These are phyloP conservation scores for Aspergillus tanneri DNA, from an alignment of 2,329 filamentous ascomycete genomes.

Conservation along the genomic window DNA sequence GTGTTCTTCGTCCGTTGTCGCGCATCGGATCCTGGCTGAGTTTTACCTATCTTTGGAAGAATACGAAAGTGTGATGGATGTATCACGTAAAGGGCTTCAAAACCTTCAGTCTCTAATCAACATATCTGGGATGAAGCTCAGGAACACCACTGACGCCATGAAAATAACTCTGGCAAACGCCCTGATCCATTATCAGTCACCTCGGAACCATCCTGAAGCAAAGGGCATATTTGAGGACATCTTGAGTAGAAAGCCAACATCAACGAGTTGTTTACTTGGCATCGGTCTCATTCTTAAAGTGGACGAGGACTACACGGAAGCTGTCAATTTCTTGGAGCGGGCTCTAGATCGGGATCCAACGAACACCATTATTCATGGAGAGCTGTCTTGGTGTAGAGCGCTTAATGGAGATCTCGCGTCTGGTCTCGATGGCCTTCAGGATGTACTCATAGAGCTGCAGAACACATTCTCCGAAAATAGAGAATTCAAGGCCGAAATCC, in stretches of 20 bases:
- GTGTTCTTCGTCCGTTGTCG: slow-evolving; percentile 69
- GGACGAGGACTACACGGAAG: slow-evolving; percentile 81
- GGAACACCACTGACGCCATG: slow-evolving; percentile 70
- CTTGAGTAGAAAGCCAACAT: slow-evolving; percentile 70
- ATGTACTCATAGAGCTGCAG: slow-evolving; percentile 65
- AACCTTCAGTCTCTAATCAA: slow-evolving; percentile 60
- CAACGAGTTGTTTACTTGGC: slow-evolving; percentile 80
- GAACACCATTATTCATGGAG: slow-evolving; percentile 77
- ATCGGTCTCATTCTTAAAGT: slow-evolving; percentile 91
- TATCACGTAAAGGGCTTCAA: slow-evolving; percentile 70
- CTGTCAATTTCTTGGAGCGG: slow-evolving; percentile 74
- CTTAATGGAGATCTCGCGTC: slow-evolving; percentile 71
- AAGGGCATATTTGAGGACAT: slow-evolving; percentile 82
- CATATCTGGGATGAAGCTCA: slow-evolving; percentile 67
- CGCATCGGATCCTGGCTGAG: slow-evolving; percentile 77
- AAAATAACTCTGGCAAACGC: slow-evolving; percentile 80
- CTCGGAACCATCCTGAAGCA: slow-evolving; percentile 84
- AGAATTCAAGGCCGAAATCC: slow-evolving; percentile 78
- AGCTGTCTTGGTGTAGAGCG: slow-evolving; percentile 89
- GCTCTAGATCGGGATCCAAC: slow-evolving; percentile 70
- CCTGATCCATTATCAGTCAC: slow-evolving; percentile 84
- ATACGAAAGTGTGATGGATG: slow-evolving; percentile 75
- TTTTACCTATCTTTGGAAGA: slow-evolving; percentile 85
- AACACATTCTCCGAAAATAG: slow-evolving; percentile 59
- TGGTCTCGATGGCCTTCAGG: slow-evolving; percentile 69